phyloP scores from a whole-genome alignment of 345 rosid genomes.

The Aethionema arabicum region DNA sequence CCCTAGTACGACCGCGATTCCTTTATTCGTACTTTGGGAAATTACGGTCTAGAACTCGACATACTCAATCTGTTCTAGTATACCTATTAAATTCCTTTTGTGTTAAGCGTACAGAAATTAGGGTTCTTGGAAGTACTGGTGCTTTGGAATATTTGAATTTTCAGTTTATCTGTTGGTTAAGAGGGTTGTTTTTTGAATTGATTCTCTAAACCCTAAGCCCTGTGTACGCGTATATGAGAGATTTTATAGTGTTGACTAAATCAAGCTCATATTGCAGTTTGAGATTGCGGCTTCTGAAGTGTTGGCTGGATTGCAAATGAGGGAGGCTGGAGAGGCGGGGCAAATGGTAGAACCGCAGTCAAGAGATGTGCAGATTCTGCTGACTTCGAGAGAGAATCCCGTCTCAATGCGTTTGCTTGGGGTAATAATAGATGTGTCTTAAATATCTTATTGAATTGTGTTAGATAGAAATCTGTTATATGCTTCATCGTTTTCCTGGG shows the following conservation, averaged over 20 bases:
- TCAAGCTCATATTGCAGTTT: conserved; percentile 42
- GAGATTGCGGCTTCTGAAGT: conserved; percentile 95
- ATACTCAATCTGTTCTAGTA: neutral
- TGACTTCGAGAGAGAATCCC: conserved; percentile 80
- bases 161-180: no score
- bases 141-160: neutral
- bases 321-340: conserved; percentile 66
- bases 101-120: neutral
- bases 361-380: conserved; percentile 71
- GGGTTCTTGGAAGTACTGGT: neutral
- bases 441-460: neutral
- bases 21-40: neutral
- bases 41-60: neutral
- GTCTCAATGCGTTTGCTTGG: conserved; percentile 84
- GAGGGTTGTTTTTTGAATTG: no score
- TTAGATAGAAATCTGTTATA: neutral
- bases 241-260: neutral
- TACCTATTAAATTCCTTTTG: neutral
- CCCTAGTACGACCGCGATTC: conserved; percentile 45
- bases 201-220: no score
- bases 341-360: conserved; percentile 78
- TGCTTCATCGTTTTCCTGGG: neutral
- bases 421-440: conserved; percentile 38
- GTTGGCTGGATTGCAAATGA: conserved; percentile 69
- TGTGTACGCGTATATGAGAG: neutral